A percentile compares a stretch with the other conserved stretches of the same genome.
Conservation (phyloP, 2,329 filamentous ascomycete genomes). For the Ustulina deusta region DNA sequence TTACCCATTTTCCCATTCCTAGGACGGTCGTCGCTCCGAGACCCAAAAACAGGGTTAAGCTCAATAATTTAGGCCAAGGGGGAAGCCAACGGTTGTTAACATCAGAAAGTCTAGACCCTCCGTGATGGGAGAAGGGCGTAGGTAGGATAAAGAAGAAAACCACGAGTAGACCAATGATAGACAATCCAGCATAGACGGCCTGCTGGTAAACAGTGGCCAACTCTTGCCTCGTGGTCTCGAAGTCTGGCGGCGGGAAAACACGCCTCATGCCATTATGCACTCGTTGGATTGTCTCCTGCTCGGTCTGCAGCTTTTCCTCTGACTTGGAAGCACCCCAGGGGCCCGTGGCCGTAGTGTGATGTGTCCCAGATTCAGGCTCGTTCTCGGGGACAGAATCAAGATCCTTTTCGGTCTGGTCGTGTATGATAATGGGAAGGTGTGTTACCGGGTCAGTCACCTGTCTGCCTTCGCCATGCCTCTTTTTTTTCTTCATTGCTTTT, state of each 20-base stretch:
- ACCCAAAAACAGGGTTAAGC: slow-evolving; percentile 44
- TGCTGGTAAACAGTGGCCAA: slow-evolving; percentile 50
- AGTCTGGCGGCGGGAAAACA: slow-evolving; percentile 63
- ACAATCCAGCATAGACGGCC: slow-evolving; percentile 55
- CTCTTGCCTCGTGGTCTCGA: slow-evolving; percentile 55
- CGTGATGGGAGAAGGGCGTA: slow-evolving; percentile 39
- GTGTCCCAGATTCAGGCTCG: slow-evolving; percentile 51
- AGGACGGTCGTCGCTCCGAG: slow-evolving; percentile 52
- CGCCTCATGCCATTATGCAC: slow-evolving; percentile 57
- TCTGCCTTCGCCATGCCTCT: slow-evolving; percentile 61
- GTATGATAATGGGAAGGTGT: slow-evolving; percentile 74
- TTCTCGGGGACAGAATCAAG: slow-evolving; percentile 59
- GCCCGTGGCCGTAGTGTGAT: slow-evolving; percentile 56
- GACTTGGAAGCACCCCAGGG: slow-evolving; percentile 56
- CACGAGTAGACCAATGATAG: slow-evolving; percentile 50
- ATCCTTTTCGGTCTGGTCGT: slow-evolving; percentile 75
- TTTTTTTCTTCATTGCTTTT: slow-evolving; percentile 61
- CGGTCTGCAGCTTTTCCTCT: slow-evolving; percentile 53
- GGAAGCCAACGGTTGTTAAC: slow-evolving; percentile 27
- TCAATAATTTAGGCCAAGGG: slow-evolving; percentile 41
- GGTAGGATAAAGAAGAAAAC: slow-evolving; percentile 43
- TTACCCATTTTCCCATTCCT: slow-evolving; percentile 69
- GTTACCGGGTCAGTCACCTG: slow-evolving; percentile 80
- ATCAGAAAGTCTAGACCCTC: slow-evolving; percentile 14
- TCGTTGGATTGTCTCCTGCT: slow-evolving; percentile 54